Evolutionary conservation across 1,284 basidiomycete species (phyloP).

Genomic region (Rhodotorula glutinis): DNA sequence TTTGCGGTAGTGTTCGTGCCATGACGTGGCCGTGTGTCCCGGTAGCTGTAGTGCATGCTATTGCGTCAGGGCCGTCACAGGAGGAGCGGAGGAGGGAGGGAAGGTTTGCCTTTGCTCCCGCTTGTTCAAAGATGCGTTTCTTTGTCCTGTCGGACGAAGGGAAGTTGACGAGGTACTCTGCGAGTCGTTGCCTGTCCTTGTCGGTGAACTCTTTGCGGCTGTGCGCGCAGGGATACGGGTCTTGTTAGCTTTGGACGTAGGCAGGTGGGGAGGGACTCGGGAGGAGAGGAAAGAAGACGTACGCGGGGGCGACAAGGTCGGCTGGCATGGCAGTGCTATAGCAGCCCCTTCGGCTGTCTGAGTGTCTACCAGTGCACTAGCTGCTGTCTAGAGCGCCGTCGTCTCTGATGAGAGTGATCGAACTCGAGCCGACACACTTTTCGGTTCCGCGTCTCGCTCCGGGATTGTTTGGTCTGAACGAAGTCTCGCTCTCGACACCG

Average conservation of each 20-base stretch:
- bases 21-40: conserved; percentile 10
- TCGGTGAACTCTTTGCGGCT: neutral
- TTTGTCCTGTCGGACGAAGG: neutral
- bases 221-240: neutral
- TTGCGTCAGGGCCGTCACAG: neutral
- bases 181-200: conserved; percentile 17
- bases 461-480: too few species aligned
- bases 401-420: too few species aligned
- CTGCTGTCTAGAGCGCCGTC: too few species aligned
- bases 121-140: neutral
- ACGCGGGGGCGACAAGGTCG: too few species aligned
- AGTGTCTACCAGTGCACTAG: too few species aligned
- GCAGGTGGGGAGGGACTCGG: neutral
- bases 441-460: too few species aligned
- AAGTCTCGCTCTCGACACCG: too few species aligned
- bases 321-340: too few species aligned
- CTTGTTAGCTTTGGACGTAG: too few species aligned
- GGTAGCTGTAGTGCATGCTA: conserved; percentile 3
- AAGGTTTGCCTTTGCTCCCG: neutral
- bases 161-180: conserved; percentile 1
- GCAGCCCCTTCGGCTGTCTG: too few species aligned
- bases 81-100: neutral
- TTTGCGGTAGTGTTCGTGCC: conserved; percentile 23
- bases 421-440: too few species aligned
- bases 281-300: too few species aligned